Conservation (phyloP, 495 filamentous ascomycete species). For the Halenospora varia region DNA sequence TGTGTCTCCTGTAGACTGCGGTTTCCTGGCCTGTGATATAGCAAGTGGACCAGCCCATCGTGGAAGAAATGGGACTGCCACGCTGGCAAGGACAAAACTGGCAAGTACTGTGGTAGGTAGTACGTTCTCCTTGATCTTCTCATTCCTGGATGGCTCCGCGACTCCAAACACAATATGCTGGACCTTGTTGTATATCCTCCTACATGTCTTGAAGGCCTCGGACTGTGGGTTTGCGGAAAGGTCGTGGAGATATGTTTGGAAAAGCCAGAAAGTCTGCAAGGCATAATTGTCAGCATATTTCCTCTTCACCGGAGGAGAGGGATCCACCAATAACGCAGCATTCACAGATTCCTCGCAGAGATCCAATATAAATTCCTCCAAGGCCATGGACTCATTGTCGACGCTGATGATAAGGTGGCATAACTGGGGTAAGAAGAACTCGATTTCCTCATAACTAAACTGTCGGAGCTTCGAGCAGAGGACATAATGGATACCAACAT, state of each 20-base stretch:
- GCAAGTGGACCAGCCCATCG: slow-evolving; percentile 66
- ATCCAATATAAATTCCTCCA: slow-evolving; percentile 77
- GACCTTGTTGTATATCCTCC: slow-evolving; percentile 73
- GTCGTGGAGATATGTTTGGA: slow-evolving; percentile 77
- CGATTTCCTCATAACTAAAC: slow-evolving; percentile 77
- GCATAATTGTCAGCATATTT: slow-evolving; percentile 12
- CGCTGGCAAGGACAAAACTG: slow-evolving; percentile 64
- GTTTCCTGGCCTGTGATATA: slow-evolving; percentile 68
- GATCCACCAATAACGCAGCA: slow-evolving; percentile 64
- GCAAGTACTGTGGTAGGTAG: slow-evolving; percentile 67
- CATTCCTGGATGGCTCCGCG: slow-evolving; percentile 53
- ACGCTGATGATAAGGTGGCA: slow-evolving; percentile 75
- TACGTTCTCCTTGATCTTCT: slow-evolving; percentile 71
- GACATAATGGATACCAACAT: slow-evolving; percentile 78
- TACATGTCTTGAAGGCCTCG: slow-evolving; percentile 66
- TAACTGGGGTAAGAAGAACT: slow-evolving; percentile 78
- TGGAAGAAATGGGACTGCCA: slow-evolving; percentile 49
- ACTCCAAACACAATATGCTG: slow-evolving; percentile 74
- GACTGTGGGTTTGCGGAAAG: slow-evolving; percentile 63
- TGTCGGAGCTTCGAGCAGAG: slow-evolving; percentile 75
- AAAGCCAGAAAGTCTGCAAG: slow-evolving; percentile 75
- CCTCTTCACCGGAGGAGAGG: slow-evolving; percentile 7
- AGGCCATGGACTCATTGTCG: slow-evolving; percentile 78
- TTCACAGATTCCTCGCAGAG: slow-evolving; percentile 77
- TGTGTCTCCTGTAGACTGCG: slow-evolving; percentile 49